Percentiles rank a stretch among this genome's conserved stretches.
These are phyloP conservation scores for Raffaelea ambrosiae DNA, from an alignment of 2,329 filamentous ascomycete species.

Conservation along the genomic window DNA sequence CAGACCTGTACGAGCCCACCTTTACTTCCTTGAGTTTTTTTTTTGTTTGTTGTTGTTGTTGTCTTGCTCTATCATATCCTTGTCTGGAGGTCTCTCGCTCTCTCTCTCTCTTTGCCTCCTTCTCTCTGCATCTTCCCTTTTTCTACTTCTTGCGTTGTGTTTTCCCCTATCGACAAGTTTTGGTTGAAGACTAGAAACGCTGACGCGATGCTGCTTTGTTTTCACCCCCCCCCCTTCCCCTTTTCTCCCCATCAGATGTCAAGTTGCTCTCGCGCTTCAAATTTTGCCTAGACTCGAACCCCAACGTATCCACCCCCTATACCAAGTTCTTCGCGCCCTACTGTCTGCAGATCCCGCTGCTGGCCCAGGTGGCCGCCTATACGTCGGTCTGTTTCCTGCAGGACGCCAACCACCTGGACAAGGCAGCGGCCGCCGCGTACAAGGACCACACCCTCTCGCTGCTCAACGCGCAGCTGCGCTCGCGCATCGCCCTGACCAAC, in stretches of 20 bases:
- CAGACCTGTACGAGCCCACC: background rate
- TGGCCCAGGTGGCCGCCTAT: slow-evolving; percentile 39
- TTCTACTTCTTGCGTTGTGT: background rate
- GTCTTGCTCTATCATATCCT: background rate
- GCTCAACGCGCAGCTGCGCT: slow-evolving; percentile 37
- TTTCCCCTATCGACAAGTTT: background rate
- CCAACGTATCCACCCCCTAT: slow-evolving; percentile 32
- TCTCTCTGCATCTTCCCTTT: background rate
- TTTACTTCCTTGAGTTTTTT: background rate
- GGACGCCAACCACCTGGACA: slow-evolving; percentile 38
- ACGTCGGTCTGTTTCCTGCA: slow-evolving; percentile 42
- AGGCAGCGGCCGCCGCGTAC: slow-evolving; percentile 31
- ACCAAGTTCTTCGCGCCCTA: slow-evolving; percentile 39
- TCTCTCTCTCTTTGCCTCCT: background rate
- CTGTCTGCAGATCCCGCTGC: slow-evolving; percentile 39
- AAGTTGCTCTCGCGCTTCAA: slow-evolving; percentile 42
- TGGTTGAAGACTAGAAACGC: no score
- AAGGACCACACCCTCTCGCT: slow-evolving; percentile 34
- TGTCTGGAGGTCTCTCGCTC: no score
- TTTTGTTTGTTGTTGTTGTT: background rate
- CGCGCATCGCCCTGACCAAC: slow-evolving; percentile 19
- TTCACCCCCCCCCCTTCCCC: background rate
- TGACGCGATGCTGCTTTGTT: background rate
- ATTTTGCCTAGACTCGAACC: slow-evolving; percentile 39
- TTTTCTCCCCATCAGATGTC: slow-evolving; percentile 25